Base-by-base conservation (phyloP, 1,139 yeast genomes). In the Diutina neorugosa region DNA sequence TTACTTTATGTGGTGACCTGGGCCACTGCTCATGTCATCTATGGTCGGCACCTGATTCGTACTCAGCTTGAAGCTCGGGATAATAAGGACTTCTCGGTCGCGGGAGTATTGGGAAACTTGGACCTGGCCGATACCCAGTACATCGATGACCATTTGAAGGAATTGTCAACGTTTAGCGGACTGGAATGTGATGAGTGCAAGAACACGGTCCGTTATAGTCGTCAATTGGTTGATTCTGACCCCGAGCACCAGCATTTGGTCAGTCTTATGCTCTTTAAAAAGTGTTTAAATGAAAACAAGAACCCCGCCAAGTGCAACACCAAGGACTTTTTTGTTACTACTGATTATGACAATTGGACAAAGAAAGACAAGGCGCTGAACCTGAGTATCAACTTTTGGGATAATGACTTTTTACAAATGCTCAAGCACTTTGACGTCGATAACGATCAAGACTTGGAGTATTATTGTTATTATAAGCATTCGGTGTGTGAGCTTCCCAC, bases 331-430 rank as follows among this genome's bases (percentile, higher is more conserved):
- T 73, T 73, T 56, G 62, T 73, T 54, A 68, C 73, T 49, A 73
- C 77, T 44, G 66, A 67, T 49, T 57, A 66, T 34, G 55, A 63
- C 44, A 59, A 62, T 52, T 46, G 50, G 50, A 19, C 25, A 7
- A 34, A 25, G 11, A 18, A 25, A 7, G 50, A 27, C 7, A 23
- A 27, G 18, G 41, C 50, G n/a, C 16, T 34, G 19, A 46, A 46
- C 4, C 27, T 62, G 25, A 63, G 69, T 44, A 61, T 73, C 43
- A 67, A 68, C 55, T 68, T 73, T 57, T 69, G 60, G 51, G 76
- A 72, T 58, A 73, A 70, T 55, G 77, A 73, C 54, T 73, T 70
- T 57, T 60, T 70, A 53, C 71, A 70, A 52, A 63, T 73, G 66
- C 59, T 73, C 57, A 63, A 64, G 53, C 59, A 65, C 53, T 67